Conservation (phyloP, 2,329 filamentous ascomycete genomes). For the Fusarium keratoplasticum region DNA sequence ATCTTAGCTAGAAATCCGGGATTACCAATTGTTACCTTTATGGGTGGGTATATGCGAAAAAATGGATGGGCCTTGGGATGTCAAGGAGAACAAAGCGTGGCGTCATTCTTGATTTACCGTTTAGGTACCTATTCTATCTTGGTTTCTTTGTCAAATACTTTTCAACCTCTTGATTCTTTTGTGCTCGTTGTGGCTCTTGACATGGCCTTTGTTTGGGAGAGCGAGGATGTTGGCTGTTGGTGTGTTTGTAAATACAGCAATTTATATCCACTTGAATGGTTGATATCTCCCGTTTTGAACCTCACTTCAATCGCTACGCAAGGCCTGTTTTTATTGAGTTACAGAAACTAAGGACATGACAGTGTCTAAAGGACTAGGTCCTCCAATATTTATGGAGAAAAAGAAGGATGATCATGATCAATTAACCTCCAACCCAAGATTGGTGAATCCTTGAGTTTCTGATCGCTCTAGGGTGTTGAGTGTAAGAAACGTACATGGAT, state of each 20-base stretch:
- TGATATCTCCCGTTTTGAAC: background rate
- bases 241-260: background rate
- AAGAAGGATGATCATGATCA: background rate
- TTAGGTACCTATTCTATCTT: conserved; percentile 1
- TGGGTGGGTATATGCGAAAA: conserved; percentile 13
- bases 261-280: background rate
- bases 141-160: conserved; percentile 12
- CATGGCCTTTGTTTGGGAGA: background rate
- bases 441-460: background rate
- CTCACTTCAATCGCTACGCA: background rate
- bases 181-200: conserved; percentile 5
- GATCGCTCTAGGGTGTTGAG: background rate
- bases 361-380: background rate
- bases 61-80: conserved; percentile 6
- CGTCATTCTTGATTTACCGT: conserved; percentile 27
- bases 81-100: conserved; percentile 28
- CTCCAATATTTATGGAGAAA: background rate
- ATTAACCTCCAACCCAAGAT: background rate
- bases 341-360: background rate
- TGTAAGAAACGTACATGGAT: background rate
- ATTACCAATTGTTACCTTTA: background rate
- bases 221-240: background rate
- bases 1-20: conserved; percentile 5
- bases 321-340: background rate
- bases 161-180: conserved; percentile 3